These are phyloP conservation scores for Arthrobotrys sinensis DNA, from an alignment of 2,329 filamentous ascomycete genomes.

Conservation along the genomic window DNA sequence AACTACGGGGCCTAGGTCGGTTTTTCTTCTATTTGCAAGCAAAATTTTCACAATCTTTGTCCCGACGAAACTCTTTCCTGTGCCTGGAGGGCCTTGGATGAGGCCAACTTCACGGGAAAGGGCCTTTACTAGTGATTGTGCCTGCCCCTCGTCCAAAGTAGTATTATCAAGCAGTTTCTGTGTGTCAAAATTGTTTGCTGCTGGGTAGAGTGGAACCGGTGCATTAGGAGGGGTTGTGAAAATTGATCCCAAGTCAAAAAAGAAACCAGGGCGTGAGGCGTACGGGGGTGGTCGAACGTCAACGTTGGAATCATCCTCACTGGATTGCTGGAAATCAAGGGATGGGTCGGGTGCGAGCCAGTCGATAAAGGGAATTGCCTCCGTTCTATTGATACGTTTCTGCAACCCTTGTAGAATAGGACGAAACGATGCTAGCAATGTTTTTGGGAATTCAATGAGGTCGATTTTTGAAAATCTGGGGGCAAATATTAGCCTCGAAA, in stretches of 20 bases:
- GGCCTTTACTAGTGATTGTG: conserved; percentile 72
- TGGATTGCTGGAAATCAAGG: conserved; percentile 11
- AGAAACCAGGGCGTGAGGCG: conserved; percentile 70
- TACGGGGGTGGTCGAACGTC: conserved; percentile 72
- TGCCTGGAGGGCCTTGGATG: conserved; percentile 80
- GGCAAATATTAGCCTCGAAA: conserved; percentile 11
- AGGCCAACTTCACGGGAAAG: conserved; percentile 73
- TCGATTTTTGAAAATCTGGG: conserved; percentile 54
- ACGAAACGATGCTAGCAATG: conserved; percentile 74
- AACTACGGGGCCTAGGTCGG: conserved; percentile 71
- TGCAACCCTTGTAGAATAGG: conserved; percentile 74
- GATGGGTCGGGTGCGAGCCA: conserved; percentile 68
- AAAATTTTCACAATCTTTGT: conserved; percentile 70
- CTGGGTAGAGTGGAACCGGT: conserved; percentile 29
- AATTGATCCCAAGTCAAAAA: conserved; percentile 68
- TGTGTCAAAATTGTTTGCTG: conserved; percentile 48
- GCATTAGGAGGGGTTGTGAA: conserved; percentile 38
- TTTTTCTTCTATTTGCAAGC: conserved; percentile 66
- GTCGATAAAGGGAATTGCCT: conserved; percentile 71
- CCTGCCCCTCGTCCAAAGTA: conserved; percentile 72
- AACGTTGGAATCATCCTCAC: conserved; percentile 58
- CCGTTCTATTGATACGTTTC: conserved; percentile 68
- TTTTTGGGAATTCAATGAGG: conserved; percentile 76
- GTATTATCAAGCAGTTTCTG: conserved; percentile 66
- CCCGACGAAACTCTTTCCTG: conserved; percentile 77